A percentile compares a stretch with the other conserved stretches of the same genome.
These are phyloP conservation scores for Pleurotus cornucopiae DNA, from an alignment of 768 basidiomycete genomes.

Conservation along the genomic window DNA sequence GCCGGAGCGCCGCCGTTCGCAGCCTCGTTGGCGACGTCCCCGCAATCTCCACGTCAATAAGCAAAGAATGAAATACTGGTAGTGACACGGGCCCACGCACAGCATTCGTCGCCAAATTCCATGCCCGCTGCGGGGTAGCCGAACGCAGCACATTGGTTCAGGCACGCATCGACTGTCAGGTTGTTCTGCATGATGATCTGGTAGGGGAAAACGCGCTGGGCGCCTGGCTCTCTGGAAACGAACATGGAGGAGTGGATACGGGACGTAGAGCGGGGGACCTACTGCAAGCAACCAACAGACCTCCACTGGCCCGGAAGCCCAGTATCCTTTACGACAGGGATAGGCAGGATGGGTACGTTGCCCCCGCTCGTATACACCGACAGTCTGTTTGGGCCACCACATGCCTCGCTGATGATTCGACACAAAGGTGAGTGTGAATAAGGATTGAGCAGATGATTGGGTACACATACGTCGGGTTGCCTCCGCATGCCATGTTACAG, in stretches of 20 bases:
- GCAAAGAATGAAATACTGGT: neutral
- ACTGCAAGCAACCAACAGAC: conserved; percentile 69
- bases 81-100: conserved; percentile 34
- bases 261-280: conserved; percentile 15
- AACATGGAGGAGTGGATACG: neutral
- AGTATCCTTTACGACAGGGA: conserved; percentile 53
- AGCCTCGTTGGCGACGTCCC: conserved; percentile 57
- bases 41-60: conserved; percentile 49
- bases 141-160: conserved; percentile 64
- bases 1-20: conserved; percentile 33
- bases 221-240: conserved; percentile 41
- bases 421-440: neutral
- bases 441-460: conserved; percentile 1
- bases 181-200: conserved; percentile 55
- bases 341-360: conserved; percentile 49
- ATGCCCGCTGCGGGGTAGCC: conserved; percentile 71
- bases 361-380: conserved; percentile 60
- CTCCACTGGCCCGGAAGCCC: conserved; percentile 59
- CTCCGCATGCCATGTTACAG: conserved; percentile 76
- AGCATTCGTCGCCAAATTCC: conserved; percentile 71
- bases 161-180: conserved; percentile 61
- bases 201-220: conserved; percentile 51
- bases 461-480: conserved; percentile 54
- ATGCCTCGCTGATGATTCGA: conserved; percentile 46
- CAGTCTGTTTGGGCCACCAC: conserved; percentile 67